Evolutionary conservation across 352 stramenopile genomes (phyloP), one percentile per base, ranked within the genome.

Genomic region (Pythium phragmitis): DNA sequence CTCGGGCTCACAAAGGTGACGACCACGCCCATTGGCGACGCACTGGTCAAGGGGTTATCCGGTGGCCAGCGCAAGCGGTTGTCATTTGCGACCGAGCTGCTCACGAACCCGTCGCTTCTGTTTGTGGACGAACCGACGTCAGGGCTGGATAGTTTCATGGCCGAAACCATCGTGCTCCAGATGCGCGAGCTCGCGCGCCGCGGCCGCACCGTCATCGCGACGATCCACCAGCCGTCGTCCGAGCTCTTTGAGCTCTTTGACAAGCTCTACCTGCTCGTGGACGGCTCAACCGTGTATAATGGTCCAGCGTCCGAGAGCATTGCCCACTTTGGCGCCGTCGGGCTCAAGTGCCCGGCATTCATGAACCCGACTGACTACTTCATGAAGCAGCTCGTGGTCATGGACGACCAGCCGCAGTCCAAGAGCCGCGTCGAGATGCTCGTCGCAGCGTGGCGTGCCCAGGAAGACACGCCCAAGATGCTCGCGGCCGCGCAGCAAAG

Each of bases 121-220:
- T 94, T 96, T 51, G 75, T 94, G 39, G 90, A 97, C 60, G 89
- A 97, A 63, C 85, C 85, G 11, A 91, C 82, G 4, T 85, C 76
- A 8, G 88, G 73, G 0, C 67, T 90, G 6, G 75, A 85, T 55
- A 81, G 70, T 55, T 86, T 73, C 65, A 87, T 86, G 75, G 70
- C 77, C 23, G 78, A 88, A 56, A 68, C 67, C 0, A 80, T 89
- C 5, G 70, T 84, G 43, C 34, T 59, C 13, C 76, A 87, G 33
- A 67, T 89, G 39, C 74, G 75, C 46, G 73, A 89, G 37, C 69
- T 97, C 8, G 85, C 88, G 2, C 81, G 87, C 43, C 67, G 81
- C 26, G 88, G 89, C 1, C 87, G 91, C 51, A 98, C 88, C 0
- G 76, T 97, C 13, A 74, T 97, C 33, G 77, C 87, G 19, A 93